A percentile compares a stretch with the other conserved stretches of the same genome.
These are phyloP conservation scores for Stromatinia cepivora DNA, from an alignment of 2,329 filamentous ascomycete species.

Conservation along the genomic window DNA sequence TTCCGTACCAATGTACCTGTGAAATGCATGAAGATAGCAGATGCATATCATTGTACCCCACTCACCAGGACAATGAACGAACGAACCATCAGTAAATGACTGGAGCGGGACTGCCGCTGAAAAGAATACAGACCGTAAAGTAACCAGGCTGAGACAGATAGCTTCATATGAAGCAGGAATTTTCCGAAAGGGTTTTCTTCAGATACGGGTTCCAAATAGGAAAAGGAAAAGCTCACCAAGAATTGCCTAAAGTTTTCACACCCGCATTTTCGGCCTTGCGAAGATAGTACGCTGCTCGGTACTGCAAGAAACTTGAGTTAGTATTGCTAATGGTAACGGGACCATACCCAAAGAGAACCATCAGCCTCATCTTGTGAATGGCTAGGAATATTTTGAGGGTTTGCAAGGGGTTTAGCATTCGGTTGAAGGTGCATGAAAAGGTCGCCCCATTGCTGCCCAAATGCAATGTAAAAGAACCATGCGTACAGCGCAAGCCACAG, in stretches of 20 bases:
- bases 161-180: conserved; percentile 15
- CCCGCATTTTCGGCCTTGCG: conserved; percentile 86
- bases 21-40: conserved; percentile 10
- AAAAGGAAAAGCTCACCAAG: conserved; percentile 67
- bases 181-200: background rate
- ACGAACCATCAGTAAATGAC: conserved; percentile 27
- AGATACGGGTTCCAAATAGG: background rate
- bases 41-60: conserved; percentile 22
- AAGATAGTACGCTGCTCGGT: conserved; percentile 83
- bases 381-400: conserved; percentile 30
- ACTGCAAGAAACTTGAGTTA: conserved; percentile 50
- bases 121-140: conserved; percentile 6
- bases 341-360: conserved; percentile 21
- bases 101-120: conserved; percentile 17
- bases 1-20: conserved; percentile 16
- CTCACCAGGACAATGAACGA: conserved; percentile 27
- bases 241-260: conserved; percentile 88
- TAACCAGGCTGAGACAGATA: conserved; percentile 10
- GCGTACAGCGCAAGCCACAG: conserved; percentile 38
- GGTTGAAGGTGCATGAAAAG: conserved; percentile 19
- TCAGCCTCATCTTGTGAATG: conserved; percentile 50
- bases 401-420: conserved; percentile 26
- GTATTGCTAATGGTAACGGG: background rate
- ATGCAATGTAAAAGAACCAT: conserved; percentile 36
- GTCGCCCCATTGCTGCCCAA: conserved; percentile 49